These are phyloP conservation scores for Apiotrichum siamense DNA, from an alignment of 1,284 basidiomycete genomes.

Conservation along the genomic window DNA sequence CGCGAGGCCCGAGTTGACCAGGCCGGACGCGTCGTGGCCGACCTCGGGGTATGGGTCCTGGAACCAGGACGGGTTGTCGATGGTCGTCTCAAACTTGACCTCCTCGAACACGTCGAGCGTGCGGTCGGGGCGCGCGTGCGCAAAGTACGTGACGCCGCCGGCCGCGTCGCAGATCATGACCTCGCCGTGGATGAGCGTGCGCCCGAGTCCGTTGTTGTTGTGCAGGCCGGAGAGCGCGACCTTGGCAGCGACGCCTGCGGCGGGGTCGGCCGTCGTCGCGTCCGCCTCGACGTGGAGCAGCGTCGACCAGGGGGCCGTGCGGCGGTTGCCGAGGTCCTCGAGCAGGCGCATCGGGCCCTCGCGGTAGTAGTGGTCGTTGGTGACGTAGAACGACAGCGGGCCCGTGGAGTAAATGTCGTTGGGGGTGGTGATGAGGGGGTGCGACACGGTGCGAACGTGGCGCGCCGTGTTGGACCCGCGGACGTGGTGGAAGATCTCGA, in stretches of 20 bases:
- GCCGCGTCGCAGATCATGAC: slow-evolving; percentile 24
- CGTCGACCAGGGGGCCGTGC: slow-evolving; percentile 12
- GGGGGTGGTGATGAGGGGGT: slow-evolving; percentile 25
- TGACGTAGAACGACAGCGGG: slow-evolving; percentile 25
- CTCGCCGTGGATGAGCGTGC: slow-evolving; percentile 13
- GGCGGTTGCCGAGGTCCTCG: slow-evolving; percentile 24
- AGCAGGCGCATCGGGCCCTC: slow-evolving; percentile 19
- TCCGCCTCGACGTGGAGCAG: slow-evolving; percentile 17
- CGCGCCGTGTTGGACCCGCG: slow-evolving; percentile 11
- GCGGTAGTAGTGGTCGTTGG: slow-evolving; percentile 34
- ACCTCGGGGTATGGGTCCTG: slow-evolving; percentile 21
- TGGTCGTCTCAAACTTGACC: slow-evolving; percentile 9
- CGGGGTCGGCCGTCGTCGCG: neutral
- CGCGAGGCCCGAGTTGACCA: slow-evolving; percentile 25
- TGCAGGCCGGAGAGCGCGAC: slow-evolving; percentile 24
- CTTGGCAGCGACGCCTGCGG: slow-evolving; percentile 10
- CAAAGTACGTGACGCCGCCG: slow-evolving; percentile 19
- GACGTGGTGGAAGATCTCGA: slow-evolving; percentile 34
- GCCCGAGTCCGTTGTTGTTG: slow-evolving; percentile 35
- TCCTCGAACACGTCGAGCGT: slow-evolving; percentile 6
- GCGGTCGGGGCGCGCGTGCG: slow-evolving; percentile 1
- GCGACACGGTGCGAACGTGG: slow-evolving; percentile 22
- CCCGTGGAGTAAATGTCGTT: slow-evolving; percentile 30
- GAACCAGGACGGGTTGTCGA: slow-evolving; percentile 36
- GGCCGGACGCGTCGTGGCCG: slow-evolving; percentile 16